phyloP scores from a whole-genome alignment of 2,329 filamentous ascomycete genomes.

The Diaporthe caulivora region DNA sequence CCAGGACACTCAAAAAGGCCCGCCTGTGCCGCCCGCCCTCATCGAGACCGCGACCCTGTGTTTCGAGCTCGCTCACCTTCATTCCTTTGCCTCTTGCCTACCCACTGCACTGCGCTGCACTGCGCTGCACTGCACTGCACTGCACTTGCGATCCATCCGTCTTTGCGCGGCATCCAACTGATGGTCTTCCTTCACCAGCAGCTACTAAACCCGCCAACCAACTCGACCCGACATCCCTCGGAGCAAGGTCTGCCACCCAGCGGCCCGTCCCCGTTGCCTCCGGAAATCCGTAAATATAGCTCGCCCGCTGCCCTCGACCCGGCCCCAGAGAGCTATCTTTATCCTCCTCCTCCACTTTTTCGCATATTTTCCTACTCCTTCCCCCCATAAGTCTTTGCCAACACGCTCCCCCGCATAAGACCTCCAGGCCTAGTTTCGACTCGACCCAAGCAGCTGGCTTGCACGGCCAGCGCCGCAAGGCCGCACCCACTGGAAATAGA shows the following conservation, averaged over 20 bases:
- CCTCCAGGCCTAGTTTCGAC: conserved; percentile 35
- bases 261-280: conserved; percentile 15
- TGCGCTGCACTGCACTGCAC: too few species aligned
- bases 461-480: conserved; percentile 38
- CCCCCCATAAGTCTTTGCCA: conserved; percentile 6
- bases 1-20: conserved; percentile 39
- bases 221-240: conserved; percentile 8
- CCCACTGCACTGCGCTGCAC: too few species aligned
- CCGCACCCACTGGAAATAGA: conserved; percentile 37
- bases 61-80: conserved; percentile 27
- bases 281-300: conserved; percentile 24
- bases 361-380: conserved; percentile 7
- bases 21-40: conserved; percentile 35
- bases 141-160: conserved; percentile 28
- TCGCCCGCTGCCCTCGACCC: conserved; percentile 20
- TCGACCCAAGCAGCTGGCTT: conserved; percentile 36
- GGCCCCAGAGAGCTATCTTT: conserved; percentile 35
- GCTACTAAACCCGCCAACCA: neutral
- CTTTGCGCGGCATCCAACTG: neutral
- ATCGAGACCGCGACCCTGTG: conserved; percentile 10
- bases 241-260: neutral
- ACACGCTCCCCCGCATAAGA: conserved; percentile 10
- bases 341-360: conserved; percentile 31
- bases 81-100: conserved; percentile 15
- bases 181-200: conserved; percentile 2